Conservation (phyloP, 352 stramenopile species). For the Globisporangium cederbergense region DNA sequence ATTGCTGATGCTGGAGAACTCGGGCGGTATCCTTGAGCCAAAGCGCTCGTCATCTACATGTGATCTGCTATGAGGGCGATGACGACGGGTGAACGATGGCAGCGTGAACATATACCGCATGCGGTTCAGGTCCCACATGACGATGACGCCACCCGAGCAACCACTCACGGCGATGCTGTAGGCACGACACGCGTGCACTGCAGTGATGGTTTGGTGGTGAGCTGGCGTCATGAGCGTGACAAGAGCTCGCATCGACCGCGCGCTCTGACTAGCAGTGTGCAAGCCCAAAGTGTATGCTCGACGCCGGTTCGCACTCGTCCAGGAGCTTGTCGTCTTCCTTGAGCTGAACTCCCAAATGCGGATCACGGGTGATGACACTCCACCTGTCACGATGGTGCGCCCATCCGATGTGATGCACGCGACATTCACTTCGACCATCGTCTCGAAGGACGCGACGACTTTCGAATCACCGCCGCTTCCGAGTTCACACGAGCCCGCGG, state of each 20-base stretch:
- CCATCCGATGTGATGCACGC: constrained; percentile 61
- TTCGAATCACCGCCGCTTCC: constrained; percentile 52
- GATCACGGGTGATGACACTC: constrained; percentile 37
- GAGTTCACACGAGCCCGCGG: constrained; percentile 35
- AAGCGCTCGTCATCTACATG: background rate
- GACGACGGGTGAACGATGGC: constrained; percentile 16
- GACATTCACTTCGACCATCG: constrained; percentile 50
- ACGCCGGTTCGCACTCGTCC: constrained; percentile 10
- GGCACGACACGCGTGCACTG: constrained; percentile 48
- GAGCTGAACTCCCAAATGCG: constrained; percentile 50
- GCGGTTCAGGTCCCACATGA: constrained; percentile 76
- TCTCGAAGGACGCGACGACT: constrained; percentile 52
- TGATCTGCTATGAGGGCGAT: background rate
- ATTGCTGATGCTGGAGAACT: constrained; percentile 24
- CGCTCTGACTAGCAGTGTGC: constrained; percentile 22
- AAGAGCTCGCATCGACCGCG: constrained; percentile 38
- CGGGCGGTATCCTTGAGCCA: constrained; percentile 3
- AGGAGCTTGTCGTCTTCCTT: constrained; percentile 17
- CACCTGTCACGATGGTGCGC: constrained; percentile 53
- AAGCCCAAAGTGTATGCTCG: constrained; percentile 31
- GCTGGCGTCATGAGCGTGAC: constrained; percentile 40
- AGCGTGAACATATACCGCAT: constrained; percentile 50
- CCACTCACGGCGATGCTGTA: constrained; percentile 69
- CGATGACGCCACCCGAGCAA: constrained; percentile 43
- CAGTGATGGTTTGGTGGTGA: constrained; percentile 41